Evolutionary conservation across 2,329 filamentous ascomycete species (phyloP), one percentile per base, ranked within the genome.

Genomic region (Ascomycota sp.): DNA sequence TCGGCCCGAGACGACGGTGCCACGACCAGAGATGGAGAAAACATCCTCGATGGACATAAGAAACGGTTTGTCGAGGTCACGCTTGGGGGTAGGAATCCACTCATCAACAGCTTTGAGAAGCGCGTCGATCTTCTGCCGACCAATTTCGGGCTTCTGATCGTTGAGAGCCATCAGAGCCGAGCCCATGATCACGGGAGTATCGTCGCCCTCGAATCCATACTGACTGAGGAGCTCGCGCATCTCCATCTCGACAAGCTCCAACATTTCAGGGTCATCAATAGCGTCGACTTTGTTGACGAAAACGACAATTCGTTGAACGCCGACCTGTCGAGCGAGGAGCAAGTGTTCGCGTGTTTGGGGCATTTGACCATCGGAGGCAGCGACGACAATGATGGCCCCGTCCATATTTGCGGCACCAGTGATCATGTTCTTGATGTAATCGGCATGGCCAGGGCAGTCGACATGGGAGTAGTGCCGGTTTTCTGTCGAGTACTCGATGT

Each of bases 371-470:
- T 98, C 89, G 23, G 83, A 93, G 43, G 89, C 89, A 44, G 91
- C 91, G 46, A 98, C 91, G 42, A 98, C 89, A 48, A 98, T 94
- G 53, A 98, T 86, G 48, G 89, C 86, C 48, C 89, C 89, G 48
- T 98, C 89, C 89, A 98, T 98, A 67, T 83, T 92, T 48, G 91
- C 86, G 38, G 89, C 85, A 74, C 89, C 89, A 43, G 89, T 98
- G 57, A 98, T 98, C 89, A 98, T 98, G 76, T 98, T 98, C 74
- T 98, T 98, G 67, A 98, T 95, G 69, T 98, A 98, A 82, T 98
- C 89, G 60, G 89, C 89, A 76, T 98, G 89, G 61, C 89, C 89
- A 35, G 89, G 89, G 61, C 89, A 98, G 71, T 98, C 89, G 65
- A 98, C 89, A 71, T 98, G 89, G 48, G 89, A 89, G 63, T 98